Conservation (phyloP, 2,329 filamentous ascomycete genomes). For the Myotisia sp. region DNA sequence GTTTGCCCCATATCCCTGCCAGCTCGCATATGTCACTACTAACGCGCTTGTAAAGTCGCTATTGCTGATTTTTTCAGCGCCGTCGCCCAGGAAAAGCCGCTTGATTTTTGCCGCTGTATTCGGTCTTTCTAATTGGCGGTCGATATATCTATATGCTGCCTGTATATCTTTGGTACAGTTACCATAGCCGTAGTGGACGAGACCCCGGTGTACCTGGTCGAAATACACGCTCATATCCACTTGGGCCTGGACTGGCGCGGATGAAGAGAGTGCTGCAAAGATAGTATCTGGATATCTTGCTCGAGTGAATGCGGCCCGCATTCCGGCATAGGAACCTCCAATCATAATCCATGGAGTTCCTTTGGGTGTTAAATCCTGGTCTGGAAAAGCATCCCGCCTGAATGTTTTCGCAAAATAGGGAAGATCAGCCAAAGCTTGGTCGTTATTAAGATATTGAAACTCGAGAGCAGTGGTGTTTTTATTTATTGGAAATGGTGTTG, state of each 20-base stretch:
- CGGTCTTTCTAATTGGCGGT: slow-evolving; percentile 29
- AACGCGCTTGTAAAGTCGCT: slow-evolving; percentile 35
- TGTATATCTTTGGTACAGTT: slow-evolving; percentile 39
- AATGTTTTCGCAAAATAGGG: slow-evolving; percentile 33
- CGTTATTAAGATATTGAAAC: slow-evolving; percentile 30
- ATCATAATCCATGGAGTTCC: slow-evolving; percentile 34
- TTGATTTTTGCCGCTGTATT: slow-evolving; percentile 31
- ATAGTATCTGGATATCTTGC: slow-evolving; percentile 30
- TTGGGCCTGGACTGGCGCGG: slow-evolving; percentile 33
- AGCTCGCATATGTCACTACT: slow-evolving; percentile 26
- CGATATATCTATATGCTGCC: slow-evolving; percentile 36
- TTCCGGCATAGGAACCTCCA: slow-evolving; percentile 34
- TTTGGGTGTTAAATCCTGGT: slow-evolving; percentile 26
- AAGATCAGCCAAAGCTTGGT: slow-evolving; percentile 33
- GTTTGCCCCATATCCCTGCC: slow-evolving; percentile 33
- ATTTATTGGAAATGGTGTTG: slow-evolving; percentile 25
- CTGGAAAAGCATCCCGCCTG: slow-evolving; percentile 18
- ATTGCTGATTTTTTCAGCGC: slow-evolving; percentile 33
- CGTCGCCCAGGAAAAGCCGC: slow-evolving; percentile 34
- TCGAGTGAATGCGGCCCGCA: slow-evolving; percentile 31
- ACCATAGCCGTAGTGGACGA: slow-evolving; percentile 35
- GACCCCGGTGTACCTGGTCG: slow-evolving; percentile 35
- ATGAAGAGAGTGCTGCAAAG: slow-evolving; percentile 29
- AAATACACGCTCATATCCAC: slow-evolving; percentile 40
- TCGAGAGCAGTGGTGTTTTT: slow-evolving; percentile 25